Base-by-base conservation (phyloP, 371 early-diverging fungal genomes). In the Lichtheimia ornata region DNA sequence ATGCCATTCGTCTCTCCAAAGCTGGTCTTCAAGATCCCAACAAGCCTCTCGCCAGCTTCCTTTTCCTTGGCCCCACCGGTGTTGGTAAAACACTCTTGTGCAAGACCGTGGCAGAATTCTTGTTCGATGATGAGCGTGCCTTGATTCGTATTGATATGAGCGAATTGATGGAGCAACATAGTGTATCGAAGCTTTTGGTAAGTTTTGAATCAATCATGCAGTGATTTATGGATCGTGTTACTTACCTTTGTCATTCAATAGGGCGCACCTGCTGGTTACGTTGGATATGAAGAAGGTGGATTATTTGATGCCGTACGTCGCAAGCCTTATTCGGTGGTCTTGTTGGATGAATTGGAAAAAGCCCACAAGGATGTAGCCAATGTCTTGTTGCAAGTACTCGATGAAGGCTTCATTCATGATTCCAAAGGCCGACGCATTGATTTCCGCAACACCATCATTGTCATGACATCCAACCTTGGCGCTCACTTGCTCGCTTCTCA, bases 21-120 rank as follows among this genome's bases (percentile, higher is more conserved):
- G 92, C 95, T 11, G 96, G 96, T 15, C 83, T 97, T 53, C 88
- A 89, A 54, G 82, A 85, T 63, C 85, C 88, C 28, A 84, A 85
- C 28, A 85, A 91, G 44, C 97, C 97, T 0, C 84, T 95, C 63
- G 97, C 94, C 3, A 89, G 92, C 14, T 96, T 97, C 69, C 77
- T 97, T 74, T 95, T 97, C 83, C 77, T 95, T 18, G 97, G 97
- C 40, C 95, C 95, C 18, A 95, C 94, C 14, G 97, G 97, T 67
- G 94, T 93, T 28, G 92, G 92, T 59, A 93, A 93, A 67, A 91
- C 90, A 15, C 69, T 73, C 59, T 81, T 98, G 27, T 91, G 92
- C 71, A 97, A 97, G 67, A 88, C 95, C 0, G 71, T 98, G 47
- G 91, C 95, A 6, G 80, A 88, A 67, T 93, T 94, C 72, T 63